Conservation (phyloP, 352 stramenopile species). For the Phytophthora megakarya region DNA sequence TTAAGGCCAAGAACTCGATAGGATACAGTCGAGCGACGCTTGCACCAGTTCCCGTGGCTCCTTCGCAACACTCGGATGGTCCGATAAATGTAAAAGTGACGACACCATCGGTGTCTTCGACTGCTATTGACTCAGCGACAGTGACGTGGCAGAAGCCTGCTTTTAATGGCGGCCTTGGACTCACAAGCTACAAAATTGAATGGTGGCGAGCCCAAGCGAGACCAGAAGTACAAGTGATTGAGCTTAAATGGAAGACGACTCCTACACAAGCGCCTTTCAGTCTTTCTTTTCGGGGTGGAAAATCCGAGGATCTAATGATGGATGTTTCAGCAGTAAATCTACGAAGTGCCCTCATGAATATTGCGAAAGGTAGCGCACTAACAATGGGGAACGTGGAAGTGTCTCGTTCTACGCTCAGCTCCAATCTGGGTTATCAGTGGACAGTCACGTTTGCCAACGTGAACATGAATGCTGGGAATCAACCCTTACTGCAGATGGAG, state of each 20-base stretch:
- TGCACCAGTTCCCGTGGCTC: slow-evolving; percentile 59
- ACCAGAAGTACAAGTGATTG: slow-evolving; percentile 84
- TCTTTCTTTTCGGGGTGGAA: slow-evolving; percentile 72
- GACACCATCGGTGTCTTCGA: slow-evolving; percentile 46
- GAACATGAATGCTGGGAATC: slow-evolving; percentile 47
- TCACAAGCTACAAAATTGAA: slow-evolving; percentile 85
- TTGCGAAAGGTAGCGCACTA: slow-evolving; percentile 44
- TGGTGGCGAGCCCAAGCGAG: slow-evolving; percentile 67
- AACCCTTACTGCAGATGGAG: slow-evolving; percentile 68
- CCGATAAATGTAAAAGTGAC: slow-evolving; percentile 68
- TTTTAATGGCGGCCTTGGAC: slow-evolving; percentile 56
- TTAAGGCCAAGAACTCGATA: slow-evolving; percentile 75
- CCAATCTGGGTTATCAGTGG: slow-evolving; percentile 74
- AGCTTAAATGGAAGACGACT: slow-evolving; percentile 75
- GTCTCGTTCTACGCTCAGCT: slow-evolving; percentile 61
- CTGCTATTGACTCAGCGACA: slow-evolving; percentile 64
- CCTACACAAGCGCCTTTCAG: slow-evolving; percentile 60
- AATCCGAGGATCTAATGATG: slow-evolving; percentile 72
- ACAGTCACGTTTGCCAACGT: slow-evolving; percentile 67
- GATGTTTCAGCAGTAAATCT: slow-evolving; percentile 82
- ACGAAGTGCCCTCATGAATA: slow-evolving; percentile 89
- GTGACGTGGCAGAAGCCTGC: slow-evolving; percentile 77
- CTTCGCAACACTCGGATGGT: slow-evolving; percentile 48
- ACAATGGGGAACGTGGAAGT: slow-evolving; percentile 58
- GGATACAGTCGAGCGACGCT: slow-evolving; percentile 69